Base-by-base conservation (phyloP, 306 rosid genomes). In the Echinosophora koreensis region DNA sequence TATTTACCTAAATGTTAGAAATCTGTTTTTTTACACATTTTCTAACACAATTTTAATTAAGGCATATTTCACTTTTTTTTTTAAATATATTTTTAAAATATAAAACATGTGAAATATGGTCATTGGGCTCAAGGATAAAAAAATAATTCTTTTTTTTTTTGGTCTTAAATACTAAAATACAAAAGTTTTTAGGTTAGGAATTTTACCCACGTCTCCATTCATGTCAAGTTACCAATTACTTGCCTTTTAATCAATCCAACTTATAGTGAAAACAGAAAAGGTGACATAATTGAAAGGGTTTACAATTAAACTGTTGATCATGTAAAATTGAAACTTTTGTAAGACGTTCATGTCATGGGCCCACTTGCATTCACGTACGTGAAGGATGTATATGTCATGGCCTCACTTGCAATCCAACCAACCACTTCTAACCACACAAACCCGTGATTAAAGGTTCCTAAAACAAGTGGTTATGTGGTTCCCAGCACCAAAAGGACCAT, bases 371-470 rank as follows among this genome's bases (percentile, higher is more conserved):
- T 72, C 8, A 57, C 15, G 57, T 73, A 18, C 10, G n/a, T 15
- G 13, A 46, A 34, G 62, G 63, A 75, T 13, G 9, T 38, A 66
- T n/a, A 13, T 49, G 32, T 63, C 11, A 14, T 17, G 2, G 14
- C n/a, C 37, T 57, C 37, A 57, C 39, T 28, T 59, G 41, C 75
- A 54, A 57, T 18, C 46, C 16, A 71, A 78, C 38, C 76, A 35
- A 52, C 54, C 68, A 58, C 9, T 11, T 46, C 32, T 30, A 16
- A 54, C 55, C 28, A 18, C 54, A 12, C 54, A 12, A 34, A 6
- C 63, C 84, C 57, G 66, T 66, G 84, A 80, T 58, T 58, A 16
- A 17, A 42, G 60, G 52, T 38, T 59, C 80, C 4, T 50, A 8
- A 49, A 63, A 52, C 15, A 38, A 42, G 28, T 10, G 52, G 15